Evolutionary conservation across 1,284 basidiomycete genomes (phyloP).

Genomic region (Fistulinella cinereoalba): DNA sequence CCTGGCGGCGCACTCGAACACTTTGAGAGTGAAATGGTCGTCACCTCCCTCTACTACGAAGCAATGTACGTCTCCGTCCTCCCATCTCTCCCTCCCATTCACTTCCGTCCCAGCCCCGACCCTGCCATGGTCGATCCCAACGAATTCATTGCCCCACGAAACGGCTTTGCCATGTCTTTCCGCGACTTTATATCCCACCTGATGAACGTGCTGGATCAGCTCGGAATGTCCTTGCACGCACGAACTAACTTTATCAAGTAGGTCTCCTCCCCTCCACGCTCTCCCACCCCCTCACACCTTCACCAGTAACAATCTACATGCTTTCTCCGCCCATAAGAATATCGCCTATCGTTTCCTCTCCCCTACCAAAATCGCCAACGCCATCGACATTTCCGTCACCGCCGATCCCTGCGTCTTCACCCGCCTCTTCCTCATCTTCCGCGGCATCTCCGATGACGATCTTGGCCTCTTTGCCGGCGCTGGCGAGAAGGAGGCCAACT

Average conservation of each 20-base stretch:
- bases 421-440: conserved; percentile 79
- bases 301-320: conserved; percentile 64
- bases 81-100: conserved; percentile 1
- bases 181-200: conserved; percentile 74
- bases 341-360: conserved; percentile 83
- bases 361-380: conserved; percentile 70
- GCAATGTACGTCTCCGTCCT: conserved; percentile 52
- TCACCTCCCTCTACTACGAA: conserved; percentile 78
- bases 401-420: conserved; percentile 75
- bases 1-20: conserved; percentile 79
- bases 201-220: conserved; percentile 70
- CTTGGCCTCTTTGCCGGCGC: conserved; percentile 66
- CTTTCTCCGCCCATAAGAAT: conserved; percentile 72
- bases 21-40: conserved; percentile 71
- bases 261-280: conserved; percentile 18
- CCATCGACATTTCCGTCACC: conserved; percentile 80
- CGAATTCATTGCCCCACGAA: conserved; percentile 72
- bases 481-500: conserved; percentile 79
- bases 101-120: conserved; percentile 54
- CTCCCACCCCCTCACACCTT: background rate
- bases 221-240: conserved; percentile 75
- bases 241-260: conserved; percentile 77
- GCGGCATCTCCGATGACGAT: conserved; percentile 77
- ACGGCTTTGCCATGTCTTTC: conserved; percentile 78
- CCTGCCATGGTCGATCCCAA: conserved; percentile 66